Percentiles rank a stretch among this genome's conserved stretches.
Evolutionary conservation across 2,329 filamentous ascomycete genomes (phyloP).

Genomic region (Endocalyx cinctus): DNA sequence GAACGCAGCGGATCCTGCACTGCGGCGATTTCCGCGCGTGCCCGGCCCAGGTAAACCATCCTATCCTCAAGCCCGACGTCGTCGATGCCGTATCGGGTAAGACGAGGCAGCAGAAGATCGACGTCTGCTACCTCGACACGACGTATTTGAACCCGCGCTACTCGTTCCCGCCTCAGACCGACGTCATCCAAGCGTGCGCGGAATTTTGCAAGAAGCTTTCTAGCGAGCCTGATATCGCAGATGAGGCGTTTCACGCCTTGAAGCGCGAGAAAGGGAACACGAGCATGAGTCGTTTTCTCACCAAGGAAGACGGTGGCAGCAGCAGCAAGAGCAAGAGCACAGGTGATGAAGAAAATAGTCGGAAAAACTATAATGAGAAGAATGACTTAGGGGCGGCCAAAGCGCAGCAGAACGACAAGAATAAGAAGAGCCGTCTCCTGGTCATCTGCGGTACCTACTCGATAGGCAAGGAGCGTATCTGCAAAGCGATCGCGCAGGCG

Average conservation of each 20-base stretch:
- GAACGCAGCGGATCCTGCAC: constrained; percentile 77
- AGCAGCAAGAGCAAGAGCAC: constrained; percentile 3
- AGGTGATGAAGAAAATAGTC: constrained; percentile 25
- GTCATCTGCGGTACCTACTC: constrained; percentile 96
- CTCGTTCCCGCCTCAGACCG: constrained; percentile 82
- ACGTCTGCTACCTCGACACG: constrained; percentile 94
- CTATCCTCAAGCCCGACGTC: constrained; percentile 71
- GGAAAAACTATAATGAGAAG: constrained; percentile 19
- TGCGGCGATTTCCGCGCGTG: constrained; percentile 96
- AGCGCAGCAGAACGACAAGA: not conserved
- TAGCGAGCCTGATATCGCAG: constrained; percentile 51
- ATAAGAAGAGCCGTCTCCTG: constrained; percentile 62
- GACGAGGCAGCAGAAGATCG: constrained; percentile 76
- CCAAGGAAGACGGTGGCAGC: constrained; percentile 27
- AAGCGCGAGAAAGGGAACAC: constrained; percentile 37
- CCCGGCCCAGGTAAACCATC: constrained; percentile 76
- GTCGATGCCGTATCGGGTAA: constrained; percentile 68
- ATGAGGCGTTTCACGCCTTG: constrained; percentile 42
- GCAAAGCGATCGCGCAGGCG: constrained; percentile 83
- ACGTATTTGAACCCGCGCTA: constrained; percentile 96
- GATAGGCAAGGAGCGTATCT: constrained; percentile 96
- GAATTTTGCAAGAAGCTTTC: constrained; percentile 79
- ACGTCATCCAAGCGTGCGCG: constrained; percentile 83
- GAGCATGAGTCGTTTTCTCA: constrained; percentile 50
- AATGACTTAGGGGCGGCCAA: constrained; percentile 16